These are phyloP conservation scores for Gonium pectorale DNA, from an alignment of 139 green algal species.

Conservation along the genomic window DNA sequence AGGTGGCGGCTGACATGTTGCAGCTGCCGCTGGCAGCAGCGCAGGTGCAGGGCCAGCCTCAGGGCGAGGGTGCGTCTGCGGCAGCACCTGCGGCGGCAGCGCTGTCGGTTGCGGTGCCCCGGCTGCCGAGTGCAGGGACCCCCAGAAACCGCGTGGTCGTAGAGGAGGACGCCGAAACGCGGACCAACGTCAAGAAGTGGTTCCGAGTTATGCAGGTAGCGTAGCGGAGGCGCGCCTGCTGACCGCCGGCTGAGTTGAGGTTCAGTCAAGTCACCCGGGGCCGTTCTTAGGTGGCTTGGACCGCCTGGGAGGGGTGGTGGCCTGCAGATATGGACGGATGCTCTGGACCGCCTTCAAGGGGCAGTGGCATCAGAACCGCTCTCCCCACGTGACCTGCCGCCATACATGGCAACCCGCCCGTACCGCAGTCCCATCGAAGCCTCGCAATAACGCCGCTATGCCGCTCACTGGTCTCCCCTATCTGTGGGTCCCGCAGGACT, in stretches of 20 bases:
- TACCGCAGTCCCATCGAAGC: not conserved
- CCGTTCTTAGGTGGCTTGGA: too few species aligned
- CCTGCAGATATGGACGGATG: too few species aligned
- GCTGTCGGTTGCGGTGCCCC: not conserved
- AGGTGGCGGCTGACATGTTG: not conserved
- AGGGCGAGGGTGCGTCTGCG: too few species aligned
- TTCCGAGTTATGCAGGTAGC: conserved; percentile 15
- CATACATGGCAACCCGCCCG: not conserved
- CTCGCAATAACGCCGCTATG: not conserved
- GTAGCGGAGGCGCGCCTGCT: not conserved
- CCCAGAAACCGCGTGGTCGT: too few species aligned
- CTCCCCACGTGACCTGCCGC: not conserved
- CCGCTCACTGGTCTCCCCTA: not conserved
- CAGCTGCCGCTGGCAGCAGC: not conserved
- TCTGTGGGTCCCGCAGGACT: conserved; percentile 3
- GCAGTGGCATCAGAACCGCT: too few species aligned
- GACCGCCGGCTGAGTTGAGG: not conserved
- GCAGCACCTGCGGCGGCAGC: not conserved
- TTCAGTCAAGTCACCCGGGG: not conserved
- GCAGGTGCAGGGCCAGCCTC: too few species aligned
- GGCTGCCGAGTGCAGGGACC: not conserved
- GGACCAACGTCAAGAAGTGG: conserved; percentile 17
- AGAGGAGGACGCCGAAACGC: conserved; percentile 32
- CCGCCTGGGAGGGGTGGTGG: too few species aligned
- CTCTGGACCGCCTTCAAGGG: too few species aligned